phyloP scores from a whole-genome alignment of 345 rosid genomes.

The Lenwebbia sp. region DNA sequence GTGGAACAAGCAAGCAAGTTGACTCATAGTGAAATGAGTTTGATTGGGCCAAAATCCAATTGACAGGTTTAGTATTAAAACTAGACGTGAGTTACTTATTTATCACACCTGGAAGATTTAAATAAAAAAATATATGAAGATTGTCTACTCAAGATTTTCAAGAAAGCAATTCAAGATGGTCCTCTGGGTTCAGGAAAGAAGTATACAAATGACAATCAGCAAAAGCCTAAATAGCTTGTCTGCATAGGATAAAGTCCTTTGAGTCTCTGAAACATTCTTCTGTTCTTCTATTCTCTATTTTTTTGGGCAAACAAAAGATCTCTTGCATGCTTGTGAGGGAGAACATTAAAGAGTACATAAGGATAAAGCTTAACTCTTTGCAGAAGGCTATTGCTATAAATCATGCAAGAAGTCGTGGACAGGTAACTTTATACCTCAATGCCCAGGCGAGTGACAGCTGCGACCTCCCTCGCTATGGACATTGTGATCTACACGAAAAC shows the following conservation, averaged over 20 bases:
- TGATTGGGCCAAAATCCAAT: not conserved
- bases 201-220: not conserved
- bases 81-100: not conserved
- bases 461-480: constrained; percentile 95
- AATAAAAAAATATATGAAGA: not conserved
- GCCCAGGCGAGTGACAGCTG: constrained; percentile 81
- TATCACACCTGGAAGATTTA: not conserved
- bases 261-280: not conserved
- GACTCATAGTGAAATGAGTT: not conserved
- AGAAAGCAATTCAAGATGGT: not conserved
- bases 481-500: constrained; percentile 57
- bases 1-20: not conserved
- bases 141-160: not conserved
- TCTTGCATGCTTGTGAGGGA: not conserved
- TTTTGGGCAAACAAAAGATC: not conserved
- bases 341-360: not conserved
- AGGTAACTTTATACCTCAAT: constrained; percentile 43
- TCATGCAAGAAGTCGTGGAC: not conserved
- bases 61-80: not conserved
- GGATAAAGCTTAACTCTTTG: not conserved
- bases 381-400: not conserved
- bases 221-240: not conserved
- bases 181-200: not conserved
- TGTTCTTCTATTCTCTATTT: not conserved
- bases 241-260: not conserved